Base-by-base conservation (phyloP, 2,329 filamentous ascomycete species). In the Sarocladium kiliense region DNA sequence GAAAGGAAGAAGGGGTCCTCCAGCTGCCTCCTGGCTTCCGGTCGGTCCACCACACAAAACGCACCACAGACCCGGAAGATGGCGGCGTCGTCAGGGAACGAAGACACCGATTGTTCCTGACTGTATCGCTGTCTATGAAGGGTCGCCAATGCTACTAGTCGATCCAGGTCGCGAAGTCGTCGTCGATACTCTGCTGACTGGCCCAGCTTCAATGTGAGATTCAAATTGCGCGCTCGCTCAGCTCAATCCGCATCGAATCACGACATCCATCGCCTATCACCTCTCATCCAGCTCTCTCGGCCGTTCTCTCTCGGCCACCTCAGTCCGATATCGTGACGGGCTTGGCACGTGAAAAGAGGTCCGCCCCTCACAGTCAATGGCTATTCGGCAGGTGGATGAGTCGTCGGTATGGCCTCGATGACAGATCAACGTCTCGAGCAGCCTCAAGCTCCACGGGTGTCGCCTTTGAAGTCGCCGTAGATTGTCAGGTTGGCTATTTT, bases 1-100 rank as follows among this genome's bases (percentile, higher is more conserved):
- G 61, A 55, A 56, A 57, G 56, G 56, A 32, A 3, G 26, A 32
- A 3, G 44, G n/a, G 23, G 6, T n/a, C n/a, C 23, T 49, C 23
- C 41, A 11, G 12, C 37, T 26, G 41, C 41, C 19, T 18, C 19
- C n/a, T n/a, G n/a, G n/a, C n/a, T n/a, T n/a, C n/a, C n/a, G n/a
- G n/a, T n/a, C n/a, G n/a, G n/a, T n/a, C n/a, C n/a, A n/a, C n/a
- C n/a, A n/a, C n/a, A n/a, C n/a, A n/a, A n/a, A n/a, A n/a, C n/a
- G n/a, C n/a, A n/a, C n/a, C n/a, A n/a, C n/a, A n/a, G n/a, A n/a
- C n/a, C n/a, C n/a, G n/a, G n/a, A n/a, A n/a, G n/a, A n/a, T n/a
- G n/a, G n/a, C n/a, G n/a, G n/a, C n/a, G n/a, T n/a, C n/a, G n/a
- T n/a, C n/a, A n/a, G n/a, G n/a, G n/a, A n/a, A n/a, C n/a, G n/a